A percentile compares a stretch with the other conserved stretches of the same genome.
Evolutionary conservation across 768 basidiomycete species (phyloP).

Genomic region (Harrya chromipes): DNA sequence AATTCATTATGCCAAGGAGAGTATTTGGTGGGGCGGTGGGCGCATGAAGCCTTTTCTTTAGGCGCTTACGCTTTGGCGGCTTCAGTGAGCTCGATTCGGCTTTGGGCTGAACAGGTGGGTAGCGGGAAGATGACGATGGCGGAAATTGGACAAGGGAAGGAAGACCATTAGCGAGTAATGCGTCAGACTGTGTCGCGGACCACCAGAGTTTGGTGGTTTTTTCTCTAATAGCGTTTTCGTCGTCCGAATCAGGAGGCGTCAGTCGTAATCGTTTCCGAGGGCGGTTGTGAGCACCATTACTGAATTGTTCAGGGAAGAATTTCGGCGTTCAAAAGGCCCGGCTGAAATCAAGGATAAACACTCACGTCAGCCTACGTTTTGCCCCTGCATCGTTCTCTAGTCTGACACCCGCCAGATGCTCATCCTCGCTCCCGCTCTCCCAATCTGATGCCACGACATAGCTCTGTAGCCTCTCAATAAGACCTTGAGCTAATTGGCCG

Average conservation of each 20-base stretch:
- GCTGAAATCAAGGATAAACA: slow-evolving; percentile 6
- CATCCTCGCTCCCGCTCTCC: slow-evolving; percentile 39
- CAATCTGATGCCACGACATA: slow-evolving; percentile 23
- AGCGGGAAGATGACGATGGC: slow-evolving; percentile 17
- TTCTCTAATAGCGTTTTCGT: slow-evolving; percentile 26
- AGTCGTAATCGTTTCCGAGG: slow-evolving; percentile 64
- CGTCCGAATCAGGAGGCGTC: slow-evolving; percentile 37
- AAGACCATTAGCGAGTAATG: slow-evolving; percentile 61
- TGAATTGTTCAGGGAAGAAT: slow-evolving; percentile 2
- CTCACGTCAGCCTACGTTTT: slow-evolving; percentile 52
- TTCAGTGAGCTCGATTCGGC: slow-evolving; percentile 8
- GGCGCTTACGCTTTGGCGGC: slow-evolving; percentile 21
- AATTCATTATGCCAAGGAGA: slow-evolving; percentile 68
- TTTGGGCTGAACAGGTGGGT: slow-evolving; percentile 10
- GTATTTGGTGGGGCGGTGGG: slow-evolving; percentile 37
- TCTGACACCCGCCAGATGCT: slow-evolving; percentile 18
- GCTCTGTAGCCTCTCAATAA: slow-evolving; percentile 19
- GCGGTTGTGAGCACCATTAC: slow-evolving; percentile 34
- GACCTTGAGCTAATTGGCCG: slow-evolving; percentile 22
- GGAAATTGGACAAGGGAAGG: slow-evolving; percentile 45
- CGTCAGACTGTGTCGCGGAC: slow-evolving; percentile 62
- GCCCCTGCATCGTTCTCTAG: slow-evolving; percentile 43
- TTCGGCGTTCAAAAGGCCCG: neutral
- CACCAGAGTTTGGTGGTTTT: slow-evolving; percentile 66
- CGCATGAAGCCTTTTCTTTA: slow-evolving; percentile 18